Evolutionary conservation across 2,329 filamentous ascomycete species (phyloP).

Genomic region (Ilyonectria sp.): DNA sequence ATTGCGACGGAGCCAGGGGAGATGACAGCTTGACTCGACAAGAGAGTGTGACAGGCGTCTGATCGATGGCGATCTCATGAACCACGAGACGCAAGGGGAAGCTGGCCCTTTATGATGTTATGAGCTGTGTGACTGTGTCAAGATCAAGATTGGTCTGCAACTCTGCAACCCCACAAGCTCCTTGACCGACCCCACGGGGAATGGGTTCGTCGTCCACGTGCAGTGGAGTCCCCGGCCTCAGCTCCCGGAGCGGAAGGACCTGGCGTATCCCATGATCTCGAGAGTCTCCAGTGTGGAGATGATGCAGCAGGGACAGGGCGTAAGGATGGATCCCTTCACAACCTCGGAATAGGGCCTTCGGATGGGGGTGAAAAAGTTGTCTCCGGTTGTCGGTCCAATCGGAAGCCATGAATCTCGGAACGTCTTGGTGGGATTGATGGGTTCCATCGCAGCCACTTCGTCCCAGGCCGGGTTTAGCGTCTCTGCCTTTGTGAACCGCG

Average conservation of each 20-base stretch:
- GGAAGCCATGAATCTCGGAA: not conserved
- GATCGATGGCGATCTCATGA: not conserved
- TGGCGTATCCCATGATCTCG: not conserved
- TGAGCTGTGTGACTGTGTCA: not conserved
- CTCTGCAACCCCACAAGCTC: conserved; percentile 4
- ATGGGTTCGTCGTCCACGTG: not conserved
- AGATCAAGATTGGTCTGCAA: conserved; percentile 4
- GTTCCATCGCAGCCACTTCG: not conserved
- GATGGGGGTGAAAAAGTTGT: not conserved
- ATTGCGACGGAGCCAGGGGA: not conserved
- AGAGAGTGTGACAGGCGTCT: not conserved
- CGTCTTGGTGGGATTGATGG: not conserved
- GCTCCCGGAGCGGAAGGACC: not conserved
- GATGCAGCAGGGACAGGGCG: not conserved
- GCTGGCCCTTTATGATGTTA: not conserved
- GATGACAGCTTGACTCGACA: not conserved
- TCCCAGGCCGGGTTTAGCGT: not conserved
- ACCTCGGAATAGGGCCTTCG: not conserved
- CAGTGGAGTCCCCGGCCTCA: not conserved
- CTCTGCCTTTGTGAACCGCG: not conserved
- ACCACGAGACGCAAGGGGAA: not conserved
- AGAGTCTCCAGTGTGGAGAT: not conserved
- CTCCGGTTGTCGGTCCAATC: not conserved
- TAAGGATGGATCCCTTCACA: not conserved
- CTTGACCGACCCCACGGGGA: conserved; percentile 1